Conservation (phyloP, 148 eudicot genomes). For the Silene uniflora region DNA sequence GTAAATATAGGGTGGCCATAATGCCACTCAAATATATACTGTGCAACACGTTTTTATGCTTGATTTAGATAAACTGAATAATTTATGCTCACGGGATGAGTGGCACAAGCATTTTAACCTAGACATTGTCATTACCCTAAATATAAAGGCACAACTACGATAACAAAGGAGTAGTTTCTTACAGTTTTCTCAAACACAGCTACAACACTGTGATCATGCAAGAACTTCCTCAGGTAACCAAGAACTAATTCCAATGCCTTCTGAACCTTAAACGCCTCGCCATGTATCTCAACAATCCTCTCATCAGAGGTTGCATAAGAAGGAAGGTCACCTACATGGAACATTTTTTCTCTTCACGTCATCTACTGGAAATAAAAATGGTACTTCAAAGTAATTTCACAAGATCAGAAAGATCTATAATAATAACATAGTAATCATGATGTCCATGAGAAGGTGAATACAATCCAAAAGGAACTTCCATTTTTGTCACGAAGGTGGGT, state of each 20-base stretch:
- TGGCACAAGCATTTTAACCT: no score
- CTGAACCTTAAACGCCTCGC: constrained; percentile 77
- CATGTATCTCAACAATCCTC: constrained; percentile 84
- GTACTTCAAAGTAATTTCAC: not conserved
- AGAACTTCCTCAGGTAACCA: constrained; percentile 81
- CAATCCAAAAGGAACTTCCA: not conserved
- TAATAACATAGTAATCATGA: not conserved
- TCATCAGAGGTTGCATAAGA: constrained; percentile 67
- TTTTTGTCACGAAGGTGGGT: not conserved
- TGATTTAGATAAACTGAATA: no score
- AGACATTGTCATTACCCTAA: not conserved
- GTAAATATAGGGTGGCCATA: no score
- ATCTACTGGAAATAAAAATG: constrained; percentile 8
- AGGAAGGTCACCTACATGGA: constrained; percentile 61
- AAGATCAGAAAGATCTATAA: not conserved
- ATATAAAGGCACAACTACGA: constrained; percentile 1
- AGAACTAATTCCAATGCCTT: constrained; percentile 75
- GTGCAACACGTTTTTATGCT: no score
- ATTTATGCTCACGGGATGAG: no score
- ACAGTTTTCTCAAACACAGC: constrained; percentile 83
- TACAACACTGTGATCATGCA: constrained; percentile 84
- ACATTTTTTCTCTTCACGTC: not conserved
- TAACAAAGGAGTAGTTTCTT: constrained; percentile 30
- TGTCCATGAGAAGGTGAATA: not conserved
- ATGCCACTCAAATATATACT: no score